Conservation (phyloP, 2,329 filamentous ascomycete species). For the Escovopsis sp. region DNA sequence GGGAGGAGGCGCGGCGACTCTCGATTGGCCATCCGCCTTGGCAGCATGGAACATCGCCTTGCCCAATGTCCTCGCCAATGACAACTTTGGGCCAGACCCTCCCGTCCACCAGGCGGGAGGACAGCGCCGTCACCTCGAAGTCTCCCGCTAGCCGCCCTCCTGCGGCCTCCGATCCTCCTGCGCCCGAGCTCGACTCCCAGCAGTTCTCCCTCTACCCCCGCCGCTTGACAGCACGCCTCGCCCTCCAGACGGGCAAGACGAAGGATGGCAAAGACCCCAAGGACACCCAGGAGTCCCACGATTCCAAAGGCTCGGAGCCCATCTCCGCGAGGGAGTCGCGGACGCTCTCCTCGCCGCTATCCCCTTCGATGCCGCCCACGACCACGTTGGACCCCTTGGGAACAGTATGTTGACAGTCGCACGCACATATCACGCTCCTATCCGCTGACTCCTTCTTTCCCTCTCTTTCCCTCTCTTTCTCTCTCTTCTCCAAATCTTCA, state of each 20-base stretch:
- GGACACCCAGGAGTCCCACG: too few relatives aligned
- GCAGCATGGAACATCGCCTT: slow-evolving; percentile 23
- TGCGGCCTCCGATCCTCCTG: slow-evolving; percentile 14
- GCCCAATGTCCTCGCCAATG: slow-evolving; percentile 14
- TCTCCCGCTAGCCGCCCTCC: slow-evolving; percentile 12
- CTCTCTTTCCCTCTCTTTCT: too few relatives aligned
- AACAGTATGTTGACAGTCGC: slow-evolving; percentile 14
- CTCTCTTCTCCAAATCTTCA: too few relatives aligned
- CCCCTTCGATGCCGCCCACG: slow-evolving; percentile 11
- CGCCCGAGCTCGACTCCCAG: slow-evolving; percentile 3
- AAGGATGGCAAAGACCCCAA: slow-evolving; percentile 2
- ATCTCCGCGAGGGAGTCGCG: slow-evolving; percentile 13
- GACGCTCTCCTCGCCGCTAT: slow-evolving; percentile 12
- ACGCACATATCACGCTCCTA: not conserved
- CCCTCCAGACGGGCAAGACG: slow-evolving; percentile 29
- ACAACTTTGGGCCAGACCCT: slow-evolving; percentile 13
- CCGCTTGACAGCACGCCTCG: slow-evolving; percentile 18
- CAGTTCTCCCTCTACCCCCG: slow-evolving; percentile 1
- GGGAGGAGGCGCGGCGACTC: not conserved
- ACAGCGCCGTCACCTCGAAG: slow-evolving; percentile 11
- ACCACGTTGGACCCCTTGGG: slow-evolving; percentile 23
- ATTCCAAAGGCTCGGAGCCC: too few relatives aligned
- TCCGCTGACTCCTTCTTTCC: not conserved
- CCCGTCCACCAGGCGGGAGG: slow-evolving; percentile 11
- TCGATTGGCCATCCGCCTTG: slow-evolving; percentile 3